Conservation (phyloP, 2,329 filamentous ascomycete genomes). For the Pseudocercospora eumusae region DNA sequence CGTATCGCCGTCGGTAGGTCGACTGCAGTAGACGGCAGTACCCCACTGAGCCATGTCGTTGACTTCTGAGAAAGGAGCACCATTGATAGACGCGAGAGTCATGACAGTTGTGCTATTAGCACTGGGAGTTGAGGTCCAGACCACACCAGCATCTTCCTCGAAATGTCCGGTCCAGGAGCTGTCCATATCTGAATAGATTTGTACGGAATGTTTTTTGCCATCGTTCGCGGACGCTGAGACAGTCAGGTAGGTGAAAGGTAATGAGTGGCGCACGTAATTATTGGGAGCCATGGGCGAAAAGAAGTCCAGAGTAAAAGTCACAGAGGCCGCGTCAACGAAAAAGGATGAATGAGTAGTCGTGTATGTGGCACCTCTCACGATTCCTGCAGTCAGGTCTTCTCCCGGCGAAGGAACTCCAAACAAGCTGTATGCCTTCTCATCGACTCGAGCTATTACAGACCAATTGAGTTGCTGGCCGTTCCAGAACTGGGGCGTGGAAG, state of each 20-base stretch:
- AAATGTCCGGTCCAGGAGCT: slow-evolving; percentile 47
- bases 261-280: slow-evolving; percentile 47
- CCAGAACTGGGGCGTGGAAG: slow-evolving; percentile 48
- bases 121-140: slow-evolving; percentile 20
- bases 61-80: slow-evolving; percentile 45
- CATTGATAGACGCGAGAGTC: slow-evolving; percentile 33
- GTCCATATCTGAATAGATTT: slow-evolving; percentile 49
- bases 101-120: slow-evolving; percentile 35
- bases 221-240: slow-evolving; percentile 37
- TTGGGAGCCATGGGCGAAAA: slow-evolving; percentile 49
- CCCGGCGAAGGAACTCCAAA: slow-evolving; percentile 43
- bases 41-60: slow-evolving; percentile 54
- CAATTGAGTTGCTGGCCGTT: slow-evolving; percentile 46
- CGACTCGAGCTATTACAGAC: slow-evolving; percentile 47
- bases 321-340: slow-evolving; percentile 42
- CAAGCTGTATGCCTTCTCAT: slow-evolving; percentile 46
- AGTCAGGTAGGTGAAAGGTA: slow-evolving; percentile 50
- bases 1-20: slow-evolving; percentile 24
- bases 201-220: slow-evolving; percentile 36
- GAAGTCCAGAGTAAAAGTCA: slow-evolving; percentile 46
- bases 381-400: slow-evolving; percentile 38
- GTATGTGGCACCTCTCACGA: slow-evolving; percentile 3
- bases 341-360: slow-evolving; percentile 34
- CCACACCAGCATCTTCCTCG: slow-evolving; percentile 20
- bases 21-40: slow-evolving; percentile 43